Percentiles rank a stretch among this genome's conserved stretches.
phyloP scores from a whole-genome alignment of 148 eudicot genomes.

The Amaranthus palmeri region DNA sequence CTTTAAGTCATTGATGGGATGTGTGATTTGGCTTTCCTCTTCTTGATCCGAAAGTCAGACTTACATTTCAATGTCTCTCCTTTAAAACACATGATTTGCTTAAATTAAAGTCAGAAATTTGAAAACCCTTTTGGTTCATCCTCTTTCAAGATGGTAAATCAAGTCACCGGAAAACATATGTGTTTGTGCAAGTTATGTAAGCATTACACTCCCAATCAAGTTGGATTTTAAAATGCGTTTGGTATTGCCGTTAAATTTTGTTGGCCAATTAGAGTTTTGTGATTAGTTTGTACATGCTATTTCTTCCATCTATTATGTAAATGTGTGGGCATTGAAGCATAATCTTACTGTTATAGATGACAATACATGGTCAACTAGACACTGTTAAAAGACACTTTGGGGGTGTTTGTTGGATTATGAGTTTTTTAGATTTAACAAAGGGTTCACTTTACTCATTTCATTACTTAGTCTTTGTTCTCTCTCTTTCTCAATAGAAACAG shows the following conservation, averaged over 20 bases:
- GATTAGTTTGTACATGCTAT: not conserved
- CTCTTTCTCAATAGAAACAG: not conserved
- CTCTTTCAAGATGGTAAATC: not conserved
- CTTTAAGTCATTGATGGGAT: too few relatives aligned
- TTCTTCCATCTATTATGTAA: not conserved
- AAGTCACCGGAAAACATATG: not conserved
- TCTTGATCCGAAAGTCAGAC: not conserved
- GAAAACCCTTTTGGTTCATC: not conserved
- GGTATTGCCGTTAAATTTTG: not conserved
- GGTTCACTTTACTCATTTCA: too few relatives aligned
- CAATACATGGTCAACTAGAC: not conserved
- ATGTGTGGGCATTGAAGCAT: not conserved
- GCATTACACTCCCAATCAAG: not conserved
- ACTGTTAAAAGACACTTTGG: not conserved
- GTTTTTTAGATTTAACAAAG: not conserved
- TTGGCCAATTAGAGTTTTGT: not conserved
- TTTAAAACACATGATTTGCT: not conserved
- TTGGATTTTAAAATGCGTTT: too few relatives aligned
- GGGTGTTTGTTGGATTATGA: not conserved
- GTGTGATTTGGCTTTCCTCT: not conserved
- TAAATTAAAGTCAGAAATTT: not conserved
- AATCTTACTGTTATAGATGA: not conserved
- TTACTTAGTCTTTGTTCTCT: not conserved
- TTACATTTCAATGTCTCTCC: not conserved
- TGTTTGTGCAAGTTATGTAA: not conserved